Conservation (phyloP, 192 early-diverging fungal genomes). For the Phycomyces blakesleeanus region DNA sequence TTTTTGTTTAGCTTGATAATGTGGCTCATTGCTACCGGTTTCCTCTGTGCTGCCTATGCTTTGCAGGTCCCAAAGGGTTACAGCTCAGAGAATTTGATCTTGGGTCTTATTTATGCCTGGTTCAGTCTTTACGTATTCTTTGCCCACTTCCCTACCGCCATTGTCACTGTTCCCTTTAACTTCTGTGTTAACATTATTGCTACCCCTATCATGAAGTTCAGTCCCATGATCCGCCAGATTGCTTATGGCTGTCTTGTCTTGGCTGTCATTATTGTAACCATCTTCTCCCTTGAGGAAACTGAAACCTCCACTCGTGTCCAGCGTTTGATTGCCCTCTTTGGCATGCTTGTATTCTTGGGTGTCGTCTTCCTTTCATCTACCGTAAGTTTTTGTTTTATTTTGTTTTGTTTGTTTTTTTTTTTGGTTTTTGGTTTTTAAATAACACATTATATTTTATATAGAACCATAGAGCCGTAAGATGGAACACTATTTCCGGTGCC, state of each 20-base stretch:
- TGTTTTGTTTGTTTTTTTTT: conserved; percentile 7
- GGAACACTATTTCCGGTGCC: conserved; percentile 71
- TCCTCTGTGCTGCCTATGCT: conserved; percentile 20
- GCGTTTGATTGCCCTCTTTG: conserved; percentile 72
- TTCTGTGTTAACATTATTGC: neutral
- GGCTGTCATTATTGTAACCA: conserved; percentile 47
- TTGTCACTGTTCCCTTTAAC: conserved; percentile 13
- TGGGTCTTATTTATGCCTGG: conserved; percentile 24
- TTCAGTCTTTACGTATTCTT: conserved; percentile 23
- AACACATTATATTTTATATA: neutral
- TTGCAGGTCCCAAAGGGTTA: conserved; percentile 32
- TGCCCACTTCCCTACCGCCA: conserved; percentile 8
- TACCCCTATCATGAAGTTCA: conserved; percentile 14
- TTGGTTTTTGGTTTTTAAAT: neutral
- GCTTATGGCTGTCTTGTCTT: conserved; percentile 23
- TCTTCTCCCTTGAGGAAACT: conserved; percentile 52
- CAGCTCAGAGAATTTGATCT: conserved; percentile 27
- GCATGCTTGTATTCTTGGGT: conserved; percentile 56
- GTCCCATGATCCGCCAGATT: neutral
- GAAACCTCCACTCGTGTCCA: conserved; percentile 55
- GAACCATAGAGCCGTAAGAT: conserved; percentile 62
- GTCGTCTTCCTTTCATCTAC: conserved; percentile 51
- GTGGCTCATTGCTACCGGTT: conserved; percentile 29
- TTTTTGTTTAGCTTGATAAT: conserved; percentile 11
- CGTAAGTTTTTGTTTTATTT: conserved; percentile 30